Evolutionary conservation across 768 basidiomycete genomes (phyloP).

Genomic region (Rhizopogon vesiculosus): DNA sequence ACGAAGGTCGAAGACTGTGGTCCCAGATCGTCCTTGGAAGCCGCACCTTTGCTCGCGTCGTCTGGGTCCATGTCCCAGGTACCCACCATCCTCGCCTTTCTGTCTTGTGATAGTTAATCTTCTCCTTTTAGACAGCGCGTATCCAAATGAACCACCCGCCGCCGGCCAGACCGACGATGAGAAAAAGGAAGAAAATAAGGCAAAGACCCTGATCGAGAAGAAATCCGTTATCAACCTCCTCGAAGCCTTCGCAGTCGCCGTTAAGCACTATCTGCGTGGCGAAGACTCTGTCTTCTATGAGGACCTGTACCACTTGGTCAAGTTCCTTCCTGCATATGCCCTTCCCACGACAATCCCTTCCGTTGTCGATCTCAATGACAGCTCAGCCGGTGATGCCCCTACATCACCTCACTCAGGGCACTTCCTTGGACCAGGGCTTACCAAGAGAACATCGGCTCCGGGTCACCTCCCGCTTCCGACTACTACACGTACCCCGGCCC

Average conservation of each 20-base stretch:
- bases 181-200: slow-evolving; percentile 31
- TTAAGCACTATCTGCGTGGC: slow-evolving; percentile 68
- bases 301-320: slow-evolving; percentile 66
- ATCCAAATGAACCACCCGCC: slow-evolving; percentile 9
- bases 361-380: slow-evolving; percentile 21
- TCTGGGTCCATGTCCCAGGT: slow-evolving; percentile 70
- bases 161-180: not conserved
- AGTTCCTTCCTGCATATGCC: slow-evolving; percentile 65
- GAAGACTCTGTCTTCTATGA: slow-evolving; percentile 32
- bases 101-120: not conserved
- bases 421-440: not conserved
- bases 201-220: slow-evolving; percentile 56
- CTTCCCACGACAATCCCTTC: slow-evolving; percentile 48
- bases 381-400: not conserved
- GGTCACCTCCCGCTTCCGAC: slow-evolving; percentile 27
- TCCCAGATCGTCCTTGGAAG: slow-evolving; percentile 55
- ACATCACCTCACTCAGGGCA: slow-evolving; percentile 7
- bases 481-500: slow-evolving; percentile 14
- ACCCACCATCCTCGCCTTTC: not conserved
- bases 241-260: slow-evolving; percentile 59
- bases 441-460: slow-evolving; percentile 6
- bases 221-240: slow-evolving; percentile 65
- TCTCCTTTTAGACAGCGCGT: slow-evolving; percentile 14
- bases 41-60: slow-evolving; percentile 54
- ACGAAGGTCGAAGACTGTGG: slow-evolving; percentile 68